Conservation (phyloP, 768 basidiomycete species). For the Suillus subluteus region DNA sequence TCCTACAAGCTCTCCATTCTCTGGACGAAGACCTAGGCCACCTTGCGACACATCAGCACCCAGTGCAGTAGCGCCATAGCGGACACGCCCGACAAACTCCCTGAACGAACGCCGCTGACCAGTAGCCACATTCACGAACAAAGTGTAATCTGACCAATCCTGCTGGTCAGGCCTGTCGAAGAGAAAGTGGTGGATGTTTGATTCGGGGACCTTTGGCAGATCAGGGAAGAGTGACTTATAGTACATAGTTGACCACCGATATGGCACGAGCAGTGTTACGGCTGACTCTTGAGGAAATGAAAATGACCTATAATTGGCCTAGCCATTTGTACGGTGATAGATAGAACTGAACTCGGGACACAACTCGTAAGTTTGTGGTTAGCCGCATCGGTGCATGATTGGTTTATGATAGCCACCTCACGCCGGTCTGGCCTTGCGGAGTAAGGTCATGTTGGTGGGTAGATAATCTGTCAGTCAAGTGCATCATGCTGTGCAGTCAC, state of each 20-base stretch:
- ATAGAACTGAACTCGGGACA: too few species aligned
- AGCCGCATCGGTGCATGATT: too few species aligned
- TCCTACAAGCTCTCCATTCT: not conserved
- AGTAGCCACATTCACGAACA: slow-evolving; percentile 59
- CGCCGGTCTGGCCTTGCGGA: too few species aligned
- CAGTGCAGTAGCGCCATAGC: slow-evolving; percentile 61
- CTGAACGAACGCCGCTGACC: slow-evolving; percentile 48
- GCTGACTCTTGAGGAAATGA: too few species aligned
- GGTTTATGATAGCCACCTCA: too few species aligned
- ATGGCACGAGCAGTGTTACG: too few species aligned
- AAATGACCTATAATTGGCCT: too few species aligned
- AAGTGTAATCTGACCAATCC: slow-evolving; percentile 55
- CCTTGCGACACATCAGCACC: slow-evolving; percentile 34
- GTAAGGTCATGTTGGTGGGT: too few species aligned
- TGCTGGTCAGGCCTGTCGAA: slow-evolving; percentile 58
- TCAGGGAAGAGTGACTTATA: slow-evolving; percentile 62
- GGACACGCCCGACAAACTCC: slow-evolving; percentile 54
- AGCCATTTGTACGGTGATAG: too few species aligned
- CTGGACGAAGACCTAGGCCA: not conserved
- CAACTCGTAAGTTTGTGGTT: too few species aligned
- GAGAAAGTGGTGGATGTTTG: slow-evolving; percentile 58
- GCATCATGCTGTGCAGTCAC: too few species aligned
- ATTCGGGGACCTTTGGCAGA: slow-evolving; percentile 48
- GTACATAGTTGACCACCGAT: slow-evolving; percentile 42
- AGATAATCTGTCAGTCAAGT: too few species aligned